A percentile compares a stretch with the other conserved stretches of the same genome.
phyloP scores from a whole-genome alignment of 2,329 filamentous ascomycete species.

The Alternaria sp. region DNA sequence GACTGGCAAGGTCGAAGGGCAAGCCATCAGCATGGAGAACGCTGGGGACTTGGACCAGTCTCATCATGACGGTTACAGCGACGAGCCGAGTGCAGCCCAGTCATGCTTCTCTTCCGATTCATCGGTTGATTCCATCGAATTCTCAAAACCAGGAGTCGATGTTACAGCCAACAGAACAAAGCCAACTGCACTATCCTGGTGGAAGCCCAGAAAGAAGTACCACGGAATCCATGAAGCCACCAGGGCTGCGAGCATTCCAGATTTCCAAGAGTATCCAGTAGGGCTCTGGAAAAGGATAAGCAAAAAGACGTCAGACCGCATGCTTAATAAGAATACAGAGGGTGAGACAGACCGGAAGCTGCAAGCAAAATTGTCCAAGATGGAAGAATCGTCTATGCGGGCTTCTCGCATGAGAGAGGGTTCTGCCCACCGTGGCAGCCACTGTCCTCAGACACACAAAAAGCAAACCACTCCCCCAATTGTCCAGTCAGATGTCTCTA shows the following conservation, averaged over 20 bases:
- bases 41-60: neutral
- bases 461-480: neutral
- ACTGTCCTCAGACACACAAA: neutral
- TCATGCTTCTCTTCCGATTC: conserved; percentile 13
- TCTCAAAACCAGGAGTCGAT: neutral
- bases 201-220: conserved; percentile 1
- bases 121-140: neutral
- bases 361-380: neutral
- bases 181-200: neutral
- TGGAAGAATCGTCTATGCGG: neutral
- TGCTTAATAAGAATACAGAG: neutral
- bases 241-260: neutral
- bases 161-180: neutral
- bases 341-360: neutral
- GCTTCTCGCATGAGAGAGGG: neutral
- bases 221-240: neutral
- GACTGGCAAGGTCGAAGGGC: neutral
- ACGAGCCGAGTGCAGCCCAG: neutral
- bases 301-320: neutral
- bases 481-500: neutral
- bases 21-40: neutral
- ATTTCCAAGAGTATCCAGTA: neutral
- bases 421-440: neutral
- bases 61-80: neutral
- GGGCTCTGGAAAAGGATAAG: conserved; percentile 6